Base-by-base conservation (phyloP, 169 alveolate species). In the Cryptosporidium sp. region DNA sequence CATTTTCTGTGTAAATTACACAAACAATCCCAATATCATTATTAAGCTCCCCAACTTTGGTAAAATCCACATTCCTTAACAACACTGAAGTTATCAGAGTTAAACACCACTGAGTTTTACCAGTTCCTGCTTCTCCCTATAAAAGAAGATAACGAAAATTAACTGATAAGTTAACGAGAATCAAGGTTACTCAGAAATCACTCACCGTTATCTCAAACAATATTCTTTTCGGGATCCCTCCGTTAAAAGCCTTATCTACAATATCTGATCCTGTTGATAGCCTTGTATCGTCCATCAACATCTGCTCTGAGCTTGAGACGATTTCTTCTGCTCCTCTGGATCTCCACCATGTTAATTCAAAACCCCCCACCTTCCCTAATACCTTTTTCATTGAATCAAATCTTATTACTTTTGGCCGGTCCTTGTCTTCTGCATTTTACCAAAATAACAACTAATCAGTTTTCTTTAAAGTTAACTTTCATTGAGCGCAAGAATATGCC, bases 71-170 rank as follows among this genome's bases (percentile, higher is more conserved):
- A 29, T 41, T 58, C 31, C 58, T 52, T 23, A 80, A n/a, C 29
- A 80, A 65, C 14, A 80, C 89, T n/a, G 89, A 80, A 26, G 69
- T 33, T 26, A 50, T 65, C 35, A 80, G 26, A 0, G 73, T 61
- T 8, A 80, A 80, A 37, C 89, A 80, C 89, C 89, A 80, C 52
- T 80, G 89, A 37, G 89, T 80, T 31, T 80, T 80, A 1, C 89
- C 89, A 0, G 80, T 80, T 29, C 89, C 89, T 31, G 89, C 89
- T 58, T 80, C 89, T 35, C 89, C 89, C 89, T 80, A 23, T 8
- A 69, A 5, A 33, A 12, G 3, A 31, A 59, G 0, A 10, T 41
- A 59, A 21, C 3, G n/a, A 21, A n/a, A 59, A 59, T 14, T 8
- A 59, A 59, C 55, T 2, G 21, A 48, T 16, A 48, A 18, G 23